These are phyloP conservation scores for Pseudozyma pruni DNA, from an alignment of 1,284 basidiomycete species.

Conservation along the genomic window DNA sequence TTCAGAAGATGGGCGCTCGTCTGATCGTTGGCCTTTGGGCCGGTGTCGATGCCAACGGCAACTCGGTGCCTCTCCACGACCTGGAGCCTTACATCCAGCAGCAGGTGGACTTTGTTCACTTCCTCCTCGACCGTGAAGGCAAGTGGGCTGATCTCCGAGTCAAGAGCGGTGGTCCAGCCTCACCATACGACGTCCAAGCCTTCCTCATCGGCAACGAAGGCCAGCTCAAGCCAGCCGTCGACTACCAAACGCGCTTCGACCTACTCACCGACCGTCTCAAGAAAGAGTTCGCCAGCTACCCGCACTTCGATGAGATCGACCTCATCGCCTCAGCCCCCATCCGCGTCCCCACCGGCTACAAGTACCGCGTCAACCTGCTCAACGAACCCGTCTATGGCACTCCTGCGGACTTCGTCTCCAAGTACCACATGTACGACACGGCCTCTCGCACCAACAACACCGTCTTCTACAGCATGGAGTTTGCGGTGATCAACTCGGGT, in stretches of 20 bases:
- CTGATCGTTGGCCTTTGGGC: conserved; percentile 79
- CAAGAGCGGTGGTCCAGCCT: conserved; percentile 44
- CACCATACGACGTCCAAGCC: conserved; percentile 74
- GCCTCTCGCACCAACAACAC: conserved; percentile 46
- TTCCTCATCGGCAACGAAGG: conserved; percentile 74
- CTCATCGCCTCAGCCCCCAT: conserved; percentile 42
- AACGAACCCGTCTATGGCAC: conserved; percentile 46
- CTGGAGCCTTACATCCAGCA: conserved; percentile 75
- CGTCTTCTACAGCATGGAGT: conserved; percentile 73
- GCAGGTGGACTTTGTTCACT: conserved; percentile 47
- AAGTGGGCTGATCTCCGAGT: conserved; percentile 33
- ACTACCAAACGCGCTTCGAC: conserved; percentile 75
- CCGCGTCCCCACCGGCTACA: conserved; percentile 37
- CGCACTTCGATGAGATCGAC: conserved; percentile 48
- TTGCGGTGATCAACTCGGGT: conserved; percentile 74
- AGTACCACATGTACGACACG: conserved; percentile 47
- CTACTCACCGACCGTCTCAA: conserved; percentile 73
- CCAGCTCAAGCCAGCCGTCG: conserved; percentile 55
- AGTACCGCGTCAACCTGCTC: conserved; percentile 45
- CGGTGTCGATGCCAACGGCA: conserved; percentile 69
- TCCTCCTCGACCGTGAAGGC: conserved; percentile 44
- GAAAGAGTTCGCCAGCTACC: conserved; percentile 74
- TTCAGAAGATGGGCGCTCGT: conserved; percentile 72
- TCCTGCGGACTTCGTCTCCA: conserved; percentile 29
- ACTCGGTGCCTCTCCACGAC: conserved; percentile 71